A percentile compares a stretch with the other conserved stretches of the same genome.
Evolutionary conservation across 305 asterid species (phyloP).

Genomic region (Fraxinus platypoda): DNA sequence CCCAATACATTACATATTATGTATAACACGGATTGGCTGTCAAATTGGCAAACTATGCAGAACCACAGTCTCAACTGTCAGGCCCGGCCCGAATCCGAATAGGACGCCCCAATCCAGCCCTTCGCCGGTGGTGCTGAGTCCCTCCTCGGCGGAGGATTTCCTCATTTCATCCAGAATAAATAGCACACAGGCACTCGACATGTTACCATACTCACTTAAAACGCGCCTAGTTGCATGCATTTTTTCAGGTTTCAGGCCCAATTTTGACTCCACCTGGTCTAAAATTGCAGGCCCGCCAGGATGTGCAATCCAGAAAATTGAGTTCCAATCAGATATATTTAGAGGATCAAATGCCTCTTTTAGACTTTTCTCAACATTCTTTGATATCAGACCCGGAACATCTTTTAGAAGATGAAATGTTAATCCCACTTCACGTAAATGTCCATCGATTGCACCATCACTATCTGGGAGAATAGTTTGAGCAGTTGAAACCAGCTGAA

Average conservation of each 20-base stretch:
- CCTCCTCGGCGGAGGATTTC: constrained; percentile 57
- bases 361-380: constrained; percentile 51
- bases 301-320: constrained; percentile 63
- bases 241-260: constrained; percentile 47
- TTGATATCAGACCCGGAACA: constrained; percentile 55
- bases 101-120: constrained; percentile 74
- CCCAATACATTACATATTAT: neutral
- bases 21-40: neutral
- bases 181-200: constrained; percentile 73
- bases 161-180: constrained; percentile 69
- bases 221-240: constrained; percentile 50
- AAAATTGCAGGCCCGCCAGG: constrained; percentile 71
- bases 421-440: constrained; percentile 57
- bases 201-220: constrained; percentile 60
- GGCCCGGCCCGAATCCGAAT: constrained; percentile 81
- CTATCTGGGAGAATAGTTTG: constrained; percentile 62
- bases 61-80: constrained; percentile 70
- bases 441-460: constrained; percentile 59
- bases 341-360: constrained; percentile 55
- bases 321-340: constrained; percentile 61
- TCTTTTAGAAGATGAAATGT: constrained; percentile 54
- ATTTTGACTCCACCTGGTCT: constrained; percentile 52
- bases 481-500: constrained; percentile 48
- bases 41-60: constrained; percentile 46
- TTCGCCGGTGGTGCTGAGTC: constrained; percentile 57